Percentiles rank a stretch among this genome's conserved stretches.
These are phyloP conservation scores for Sarocladium oryzae DNA, from an alignment of 2,329 filamentous ascomycete genomes.

Conservation along the genomic window DNA sequence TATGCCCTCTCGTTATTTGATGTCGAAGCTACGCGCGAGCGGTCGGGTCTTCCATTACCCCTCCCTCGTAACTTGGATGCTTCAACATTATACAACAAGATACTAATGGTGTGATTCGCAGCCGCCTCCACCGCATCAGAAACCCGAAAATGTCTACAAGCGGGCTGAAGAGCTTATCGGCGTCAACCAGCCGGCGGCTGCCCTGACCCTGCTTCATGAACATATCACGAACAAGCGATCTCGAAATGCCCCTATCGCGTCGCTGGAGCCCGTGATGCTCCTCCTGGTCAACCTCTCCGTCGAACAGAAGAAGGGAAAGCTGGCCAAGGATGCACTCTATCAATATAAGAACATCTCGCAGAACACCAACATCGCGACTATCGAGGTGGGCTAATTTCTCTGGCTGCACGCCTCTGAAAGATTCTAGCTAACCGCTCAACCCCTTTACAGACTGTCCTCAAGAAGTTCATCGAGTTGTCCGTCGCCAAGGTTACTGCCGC, in stretches of 20 bases:
- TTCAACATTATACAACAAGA: neutral
- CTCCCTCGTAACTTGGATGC: constrained; percentile 17
- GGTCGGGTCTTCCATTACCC: constrained; percentile 20
- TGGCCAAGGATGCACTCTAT: constrained; percentile 97
- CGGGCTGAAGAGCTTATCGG: constrained; percentile 98
- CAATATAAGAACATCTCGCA: constrained; percentile 99
- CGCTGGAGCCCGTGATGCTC: constrained; percentile 96
- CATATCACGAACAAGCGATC: constrained; percentile 98
- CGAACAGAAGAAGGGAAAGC: constrained; percentile 95
- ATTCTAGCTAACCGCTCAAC: neutral
- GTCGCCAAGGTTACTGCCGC: constrained; percentile 94
- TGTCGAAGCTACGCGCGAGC: constrained; percentile 12
- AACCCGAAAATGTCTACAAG: constrained; percentile 99
- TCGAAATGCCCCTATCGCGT: constrained; percentile 92
- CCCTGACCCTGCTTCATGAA: constrained; percentile 92
- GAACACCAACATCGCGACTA: constrained; percentile 96
- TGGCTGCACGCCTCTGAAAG: neutral
- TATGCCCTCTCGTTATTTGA: constrained; percentile 22
- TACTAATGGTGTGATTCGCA: constrained; percentile 25
- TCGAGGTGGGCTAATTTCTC: constrained; percentile 59
- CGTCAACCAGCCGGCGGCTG: constrained; percentile 87
- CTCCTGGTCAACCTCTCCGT: constrained; percentile 95
- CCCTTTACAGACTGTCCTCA: constrained; percentile 67
- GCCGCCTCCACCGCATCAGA: constrained; percentile 95
- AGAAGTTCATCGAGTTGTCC: constrained; percentile 95